Conservation (phyloP, 495 filamentous ascomycete species). For the Aspergillus campestris region DNA sequence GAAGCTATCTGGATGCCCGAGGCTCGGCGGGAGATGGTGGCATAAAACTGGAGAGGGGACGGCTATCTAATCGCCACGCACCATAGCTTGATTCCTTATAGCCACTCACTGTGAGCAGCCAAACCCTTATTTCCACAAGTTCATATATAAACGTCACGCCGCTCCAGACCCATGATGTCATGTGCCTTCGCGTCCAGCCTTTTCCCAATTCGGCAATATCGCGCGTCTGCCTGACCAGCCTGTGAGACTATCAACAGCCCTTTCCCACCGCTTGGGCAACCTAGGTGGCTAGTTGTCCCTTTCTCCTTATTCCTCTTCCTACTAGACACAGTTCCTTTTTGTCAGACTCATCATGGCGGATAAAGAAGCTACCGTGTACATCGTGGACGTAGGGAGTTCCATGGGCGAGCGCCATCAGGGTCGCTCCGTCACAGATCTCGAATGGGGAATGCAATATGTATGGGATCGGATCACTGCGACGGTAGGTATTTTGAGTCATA, state of each 20-base stretch:
- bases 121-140: background rate
- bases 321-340: background rate
- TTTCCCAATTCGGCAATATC: conserved; percentile 36
- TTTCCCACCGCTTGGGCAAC: too few relatives aligned
- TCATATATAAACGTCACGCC: conserved; percentile 1
- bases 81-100: background rate
- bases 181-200: conserved; percentile 29
- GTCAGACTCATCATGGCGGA: conserved; percentile 59
- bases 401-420: conserved; percentile 71
- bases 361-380: conserved; percentile 89
- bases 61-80: conserved; percentile 9
- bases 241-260: background rate
- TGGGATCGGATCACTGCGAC: conserved; percentile 92
- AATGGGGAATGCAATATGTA: conserved; percentile 86
- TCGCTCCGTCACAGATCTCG: conserved; percentile 72
- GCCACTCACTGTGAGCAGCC: background rate
- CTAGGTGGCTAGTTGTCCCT: background rate
- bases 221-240: conserved; percentile 35
- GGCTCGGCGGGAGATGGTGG: background rate
- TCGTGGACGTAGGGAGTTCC: conserved; percentile 76
- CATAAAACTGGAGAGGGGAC: background rate
- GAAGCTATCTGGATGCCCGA: background rate
- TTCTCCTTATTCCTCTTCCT: background rate
- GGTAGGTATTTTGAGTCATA: conserved; percentile 27
- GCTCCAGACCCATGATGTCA: conserved; percentile 32